Conservation (phyloP, 2,329 filamentous ascomycete species). For the Trichophyton benhamiae region DNA sequence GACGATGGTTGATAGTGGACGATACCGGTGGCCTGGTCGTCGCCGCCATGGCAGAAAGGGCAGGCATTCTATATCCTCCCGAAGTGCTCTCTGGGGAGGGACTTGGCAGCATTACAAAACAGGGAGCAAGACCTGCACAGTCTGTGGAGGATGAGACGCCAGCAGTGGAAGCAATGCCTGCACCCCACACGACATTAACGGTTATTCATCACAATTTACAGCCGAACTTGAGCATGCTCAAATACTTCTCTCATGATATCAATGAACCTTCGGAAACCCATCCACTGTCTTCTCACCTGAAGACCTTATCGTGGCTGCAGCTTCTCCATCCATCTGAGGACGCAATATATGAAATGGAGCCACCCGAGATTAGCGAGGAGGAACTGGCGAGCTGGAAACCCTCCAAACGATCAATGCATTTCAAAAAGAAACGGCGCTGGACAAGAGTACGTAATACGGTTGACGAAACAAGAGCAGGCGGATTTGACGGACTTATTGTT, state of each 20-base stretch:
- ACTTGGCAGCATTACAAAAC: conserved; percentile 6
- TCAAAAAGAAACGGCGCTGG: conserved; percentile 79
- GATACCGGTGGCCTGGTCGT: conserved; percentile 75
- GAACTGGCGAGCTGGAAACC: conserved; percentile 61
- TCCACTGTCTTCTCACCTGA: conserved; percentile 69
- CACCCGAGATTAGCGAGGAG: conserved; percentile 46
- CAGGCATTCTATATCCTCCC: conserved; percentile 60
- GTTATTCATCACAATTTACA: conserved; percentile 71
- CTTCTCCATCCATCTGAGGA: conserved; percentile 67
- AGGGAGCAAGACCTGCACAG: background rate
- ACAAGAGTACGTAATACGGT: conserved; percentile 59
- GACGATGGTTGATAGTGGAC: conserved; percentile 71
- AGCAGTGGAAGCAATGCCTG: conserved; percentile 27
- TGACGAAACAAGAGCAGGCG: conserved; percentile 59
- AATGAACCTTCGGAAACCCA: conserved; percentile 53
- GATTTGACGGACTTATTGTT: conserved; percentile 71
- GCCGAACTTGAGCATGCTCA: conserved; percentile 74
- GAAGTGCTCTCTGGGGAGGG: conserved; percentile 10
- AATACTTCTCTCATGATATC: conserved; percentile 77
- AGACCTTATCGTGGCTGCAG: conserved; percentile 83
- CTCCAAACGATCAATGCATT: conserved; percentile 71
- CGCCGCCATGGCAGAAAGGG: conserved; percentile 74
- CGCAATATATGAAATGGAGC: conserved; percentile 54
- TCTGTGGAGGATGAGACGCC: conserved; percentile 13
- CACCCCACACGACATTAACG: conserved; percentile 54